Evolutionary conservation across 2,329 filamentous ascomycete species (phyloP).

Genomic region (Exophiala mesophila): DNA sequence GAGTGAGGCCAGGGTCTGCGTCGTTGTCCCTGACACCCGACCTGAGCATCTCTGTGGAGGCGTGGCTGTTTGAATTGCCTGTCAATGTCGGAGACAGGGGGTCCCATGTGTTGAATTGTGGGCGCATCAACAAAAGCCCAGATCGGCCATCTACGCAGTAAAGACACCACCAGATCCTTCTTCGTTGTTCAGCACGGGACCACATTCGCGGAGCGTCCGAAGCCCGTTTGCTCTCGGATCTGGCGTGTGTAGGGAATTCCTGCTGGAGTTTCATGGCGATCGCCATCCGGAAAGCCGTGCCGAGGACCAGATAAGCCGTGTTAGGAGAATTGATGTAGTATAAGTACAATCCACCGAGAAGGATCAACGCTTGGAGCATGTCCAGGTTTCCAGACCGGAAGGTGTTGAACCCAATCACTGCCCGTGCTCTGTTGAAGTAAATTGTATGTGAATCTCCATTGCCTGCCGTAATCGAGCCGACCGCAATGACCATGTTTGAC

Average conservation of each 20-base stretch:
- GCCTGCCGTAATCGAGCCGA: slow-evolving; percentile 63
- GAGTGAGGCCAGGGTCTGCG: neutral
- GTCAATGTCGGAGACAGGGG: neutral
- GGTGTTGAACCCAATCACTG: slow-evolving; percentile 5
- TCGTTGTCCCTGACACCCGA: neutral
- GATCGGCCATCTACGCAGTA: neutral
- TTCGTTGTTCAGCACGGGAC: neutral
- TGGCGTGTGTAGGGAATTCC: slow-evolving; percentile 1
- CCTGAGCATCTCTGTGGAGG: neutral
- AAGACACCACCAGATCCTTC: neutral
- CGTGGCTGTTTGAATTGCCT: neutral
- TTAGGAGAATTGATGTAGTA: slow-evolving; percentile 24
- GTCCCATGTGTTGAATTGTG: neutral
- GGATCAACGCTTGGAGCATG: slow-evolving; percentile 20
- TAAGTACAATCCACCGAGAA: slow-evolving; percentile 20
- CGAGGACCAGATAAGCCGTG: slow-evolving; percentile 26
- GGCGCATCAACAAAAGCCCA: neutral
- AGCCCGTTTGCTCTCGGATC: neutral
- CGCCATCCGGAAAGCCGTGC: slow-evolving; percentile 34
- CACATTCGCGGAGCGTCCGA: neutral
- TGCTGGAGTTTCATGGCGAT: slow-evolving; percentile 35
- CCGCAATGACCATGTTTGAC: slow-evolving; percentile 69
- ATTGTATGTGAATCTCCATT: slow-evolving; percentile 62
- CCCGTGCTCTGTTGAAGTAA: slow-evolving; percentile 60
- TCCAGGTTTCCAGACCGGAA: slow-evolving; percentile 23